phyloP scores from a whole-genome alignment of 2,329 filamentous ascomycete genomes.

The Diaporthe eres region DNA sequence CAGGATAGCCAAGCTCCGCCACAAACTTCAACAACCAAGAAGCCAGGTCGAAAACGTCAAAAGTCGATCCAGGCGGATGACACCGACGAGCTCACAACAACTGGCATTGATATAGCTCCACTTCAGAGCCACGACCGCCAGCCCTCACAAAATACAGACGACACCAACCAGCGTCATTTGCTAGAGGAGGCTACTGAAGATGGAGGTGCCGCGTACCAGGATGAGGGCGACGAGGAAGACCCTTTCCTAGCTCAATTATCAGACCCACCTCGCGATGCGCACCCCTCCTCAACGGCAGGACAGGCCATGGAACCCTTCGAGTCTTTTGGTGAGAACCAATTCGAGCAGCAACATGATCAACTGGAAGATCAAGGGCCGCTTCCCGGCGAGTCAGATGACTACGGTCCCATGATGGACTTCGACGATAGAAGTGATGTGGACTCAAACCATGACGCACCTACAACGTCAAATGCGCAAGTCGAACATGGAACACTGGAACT shows the following conservation, averaged over 20 bases:
- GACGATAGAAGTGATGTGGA: slow-evolving; percentile 39
- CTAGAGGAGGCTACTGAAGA: neutral
- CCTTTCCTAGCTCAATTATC: slow-evolving; percentile 44
- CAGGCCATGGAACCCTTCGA: slow-evolving; percentile 6
- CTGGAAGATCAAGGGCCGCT: slow-evolving; percentile 33
- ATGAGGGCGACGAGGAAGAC: slow-evolving; percentile 43
- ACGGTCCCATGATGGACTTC: slow-evolving; percentile 32
- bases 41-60: slow-evolving; percentile 51
- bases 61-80: slow-evolving; percentile 45
- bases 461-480: neutral
- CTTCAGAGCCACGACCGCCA: neutral
- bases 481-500: slow-evolving; percentile 15
- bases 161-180: neutral
- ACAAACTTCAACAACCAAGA: slow-evolving; percentile 46
- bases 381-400: slow-evolving; percentile 36
- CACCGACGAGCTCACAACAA: slow-evolving; percentile 45
- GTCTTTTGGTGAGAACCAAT: neutral
- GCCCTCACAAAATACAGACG: neutral
- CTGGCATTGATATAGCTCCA: neutral
- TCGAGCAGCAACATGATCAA: neutral
- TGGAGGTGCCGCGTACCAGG: neutral
- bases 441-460: slow-evolving; percentile 22
- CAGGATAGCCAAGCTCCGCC: slow-evolving; percentile 47
- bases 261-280: slow-evolving; percentile 23
- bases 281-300: neutral